Percentiles rank a stretch among this genome's conserved stretches.
Conservation (phyloP, 139 green algal species). For the Gonium pectorale region DNA sequence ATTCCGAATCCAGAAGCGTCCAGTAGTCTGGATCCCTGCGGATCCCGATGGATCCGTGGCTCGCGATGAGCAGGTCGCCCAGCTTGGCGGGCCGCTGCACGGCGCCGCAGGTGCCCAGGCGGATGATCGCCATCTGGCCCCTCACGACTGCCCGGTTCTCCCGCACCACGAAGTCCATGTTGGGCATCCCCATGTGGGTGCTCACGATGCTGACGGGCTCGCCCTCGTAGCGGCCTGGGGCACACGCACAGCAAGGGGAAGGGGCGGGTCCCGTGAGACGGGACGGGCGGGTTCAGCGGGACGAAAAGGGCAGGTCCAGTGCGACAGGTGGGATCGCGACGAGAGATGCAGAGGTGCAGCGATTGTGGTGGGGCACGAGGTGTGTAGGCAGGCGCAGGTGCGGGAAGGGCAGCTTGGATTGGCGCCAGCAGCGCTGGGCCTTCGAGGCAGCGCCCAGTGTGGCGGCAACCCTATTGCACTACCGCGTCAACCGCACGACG, state of each 20-base stretch:
- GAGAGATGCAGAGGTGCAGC: too few species aligned
- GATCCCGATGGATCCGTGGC: conserved; percentile 66
- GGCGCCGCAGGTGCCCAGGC: conserved; percentile 83
- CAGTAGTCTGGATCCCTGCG: conserved; percentile 42
- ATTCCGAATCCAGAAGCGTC: neutral
- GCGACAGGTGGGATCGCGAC: too few species aligned
- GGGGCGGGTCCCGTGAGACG: too few species aligned
- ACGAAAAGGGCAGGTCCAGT: neutral
- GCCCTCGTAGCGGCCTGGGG: conserved; percentile 67
- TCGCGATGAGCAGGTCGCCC: conserved; percentile 73
- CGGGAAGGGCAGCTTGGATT: too few species aligned
- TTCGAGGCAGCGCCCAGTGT: too few species aligned
- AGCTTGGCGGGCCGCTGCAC: conserved; percentile 72
- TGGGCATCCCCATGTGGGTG: conserved; percentile 83
- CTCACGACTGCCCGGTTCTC: conserved; percentile 49
- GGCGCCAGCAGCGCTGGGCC: too few species aligned
- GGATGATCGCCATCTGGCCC: conserved; percentile 73
- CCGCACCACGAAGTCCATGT: conserved; percentile 66
- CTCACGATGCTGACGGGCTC: conserved; percentile 76
- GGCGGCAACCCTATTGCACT: too few species aligned
- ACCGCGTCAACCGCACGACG: too few species aligned
- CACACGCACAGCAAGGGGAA: neutral
- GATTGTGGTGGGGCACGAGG: too few species aligned
- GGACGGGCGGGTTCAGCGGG: neutral
- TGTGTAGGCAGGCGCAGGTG: too few species aligned